Conservation (phyloP, 768 basidiomycete genomes). For the Leccinum subtestaceum region DNA sequence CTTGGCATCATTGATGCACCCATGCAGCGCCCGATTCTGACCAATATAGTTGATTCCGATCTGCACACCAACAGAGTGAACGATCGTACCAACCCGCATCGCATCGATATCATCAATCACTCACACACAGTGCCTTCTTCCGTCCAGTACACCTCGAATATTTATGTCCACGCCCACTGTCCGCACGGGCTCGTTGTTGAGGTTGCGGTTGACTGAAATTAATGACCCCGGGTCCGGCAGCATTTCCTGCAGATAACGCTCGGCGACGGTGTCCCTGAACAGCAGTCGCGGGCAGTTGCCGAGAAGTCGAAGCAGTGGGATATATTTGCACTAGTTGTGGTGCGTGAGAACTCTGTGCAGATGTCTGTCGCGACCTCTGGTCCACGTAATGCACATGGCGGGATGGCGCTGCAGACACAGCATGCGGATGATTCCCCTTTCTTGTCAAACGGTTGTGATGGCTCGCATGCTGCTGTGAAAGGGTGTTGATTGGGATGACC, state of each 20-base stretch:
- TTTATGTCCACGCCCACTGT: constrained; percentile 28
- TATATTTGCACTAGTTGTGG: background rate
- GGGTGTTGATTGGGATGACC: background rate
- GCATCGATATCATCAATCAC: constrained; percentile 4
- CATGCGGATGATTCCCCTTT: constrained; percentile 6
- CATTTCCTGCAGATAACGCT: constrained; percentile 18
- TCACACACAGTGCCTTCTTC: constrained; percentile 49
- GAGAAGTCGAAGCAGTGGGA: constrained; percentile 5
- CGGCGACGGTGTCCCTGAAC: constrained; percentile 20
- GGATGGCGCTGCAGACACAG: constrained; percentile 15
- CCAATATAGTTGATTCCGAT: constrained; percentile 82
- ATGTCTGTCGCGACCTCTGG: constrained; percentile 9
- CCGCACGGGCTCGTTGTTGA: constrained; percentile 3
- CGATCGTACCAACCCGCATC: background rate
- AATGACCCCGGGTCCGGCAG: background rate
- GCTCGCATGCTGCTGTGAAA: constrained; percentile 9
- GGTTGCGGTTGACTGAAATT: constrained; percentile 6
- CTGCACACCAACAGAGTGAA: constrained; percentile 30
- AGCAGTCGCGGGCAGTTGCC: background rate
- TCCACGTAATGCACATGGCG: constrained; percentile 30
- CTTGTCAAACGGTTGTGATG: background rate
- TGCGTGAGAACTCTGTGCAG: constrained; percentile 5
- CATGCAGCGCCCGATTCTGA: constrained; percentile 57
- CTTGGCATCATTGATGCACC: constrained; percentile 80
- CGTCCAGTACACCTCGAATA: constrained; percentile 51